phyloP scores from a whole-genome alignment of 1,284 basidiomycete species.

The Ustilago tritici region DNA sequence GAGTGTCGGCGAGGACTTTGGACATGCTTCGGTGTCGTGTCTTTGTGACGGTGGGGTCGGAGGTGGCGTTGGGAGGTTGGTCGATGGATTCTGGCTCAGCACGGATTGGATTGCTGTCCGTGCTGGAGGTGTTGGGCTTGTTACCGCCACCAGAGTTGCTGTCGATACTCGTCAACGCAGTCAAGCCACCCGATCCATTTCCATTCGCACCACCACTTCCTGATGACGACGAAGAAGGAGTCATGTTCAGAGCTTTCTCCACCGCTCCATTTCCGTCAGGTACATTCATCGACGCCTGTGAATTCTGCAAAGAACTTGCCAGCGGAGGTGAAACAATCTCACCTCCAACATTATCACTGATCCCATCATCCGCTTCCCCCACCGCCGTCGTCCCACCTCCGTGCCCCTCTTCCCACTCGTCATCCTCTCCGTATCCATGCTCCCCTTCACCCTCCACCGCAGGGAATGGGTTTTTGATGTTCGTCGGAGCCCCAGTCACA shows the following conservation, averaged over 20 bases:
- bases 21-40: constrained; percentile 31
- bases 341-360: constrained; percentile 35
- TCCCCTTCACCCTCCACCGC: constrained; percentile 13
- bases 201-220: constrained; percentile 1
- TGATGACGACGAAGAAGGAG: constrained; percentile 7
- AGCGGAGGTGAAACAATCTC: constrained; percentile 30
- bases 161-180: constrained; percentile 4
- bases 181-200: constrained; percentile 1
- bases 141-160: too few relatives aligned
- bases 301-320: constrained; percentile 21
- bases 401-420: constrained; percentile 2
- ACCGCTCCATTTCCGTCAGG: neutral
- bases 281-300: constrained; percentile 10
- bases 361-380: constrained; percentile 14
- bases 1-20: constrained; percentile 28
- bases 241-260: neutral
- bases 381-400: neutral
- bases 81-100: constrained; percentile 28
- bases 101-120: neutral
- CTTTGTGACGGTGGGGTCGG: neutral
- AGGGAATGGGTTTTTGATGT: constrained; percentile 59
- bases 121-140: neutral
- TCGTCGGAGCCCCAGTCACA: constrained; percentile 65
- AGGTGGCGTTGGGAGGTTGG: neutral
- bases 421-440: neutral